Evolutionary conservation across 2,329 filamentous ascomycete species (phyloP).

Genomic region (Arthrinium phaeospermum): DNA sequence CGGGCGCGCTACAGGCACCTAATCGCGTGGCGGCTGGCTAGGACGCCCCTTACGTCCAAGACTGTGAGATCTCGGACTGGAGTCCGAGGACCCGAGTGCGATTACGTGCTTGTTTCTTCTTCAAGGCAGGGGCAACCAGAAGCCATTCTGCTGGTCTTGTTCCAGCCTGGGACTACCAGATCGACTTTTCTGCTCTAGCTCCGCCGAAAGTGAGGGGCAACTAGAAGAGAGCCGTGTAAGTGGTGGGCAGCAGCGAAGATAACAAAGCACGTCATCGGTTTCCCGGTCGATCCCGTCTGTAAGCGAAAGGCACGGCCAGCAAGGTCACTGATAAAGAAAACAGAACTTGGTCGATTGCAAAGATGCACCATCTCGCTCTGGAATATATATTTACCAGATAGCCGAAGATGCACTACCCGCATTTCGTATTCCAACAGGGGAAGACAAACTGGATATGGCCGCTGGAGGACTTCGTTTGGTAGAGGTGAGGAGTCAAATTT

Average conservation of each 20-base stretch:
- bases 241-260: background rate
- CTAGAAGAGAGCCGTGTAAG: background rate
- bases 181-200: too few species aligned
- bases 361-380: background rate
- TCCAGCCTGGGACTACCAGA: background rate
- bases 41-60: background rate
- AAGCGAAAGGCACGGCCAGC: background rate
- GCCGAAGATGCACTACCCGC: background rate
- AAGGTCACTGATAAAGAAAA: background rate
- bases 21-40: background rate
- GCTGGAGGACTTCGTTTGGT: background rate
- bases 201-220: background rate
- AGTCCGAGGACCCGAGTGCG: background rate
- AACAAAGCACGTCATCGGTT: slow-evolving; percentile 1
- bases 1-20: background rate
- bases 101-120: background rate
- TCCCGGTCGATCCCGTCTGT: background rate
- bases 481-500: background rate
- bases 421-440: too few species aligned
- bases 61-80: background rate
- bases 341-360: background rate
- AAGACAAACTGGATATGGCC: background rate
- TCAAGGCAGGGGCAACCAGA: background rate
- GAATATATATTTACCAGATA: background rate
- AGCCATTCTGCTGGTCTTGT: background rate